phyloP scores from a whole-genome alignment of 495 filamentous ascomycete genomes.

The Podospora pseudopauciseta region DNA sequence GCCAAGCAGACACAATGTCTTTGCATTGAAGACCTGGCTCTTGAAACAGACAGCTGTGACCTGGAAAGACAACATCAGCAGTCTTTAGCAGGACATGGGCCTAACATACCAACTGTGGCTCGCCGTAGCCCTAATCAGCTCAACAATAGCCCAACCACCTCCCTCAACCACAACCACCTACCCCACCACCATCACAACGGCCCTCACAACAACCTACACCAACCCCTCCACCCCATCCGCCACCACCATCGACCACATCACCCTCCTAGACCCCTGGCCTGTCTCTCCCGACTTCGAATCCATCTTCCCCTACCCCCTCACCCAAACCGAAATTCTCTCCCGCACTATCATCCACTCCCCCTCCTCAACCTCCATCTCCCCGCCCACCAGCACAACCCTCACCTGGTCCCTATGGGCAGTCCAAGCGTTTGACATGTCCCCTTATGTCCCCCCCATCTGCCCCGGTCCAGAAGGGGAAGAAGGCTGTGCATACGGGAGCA shows the following conservation, averaged over 20 bases:
- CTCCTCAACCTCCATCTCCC: conserved; percentile 6
- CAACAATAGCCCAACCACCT: neutral
- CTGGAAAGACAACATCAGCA: neutral
- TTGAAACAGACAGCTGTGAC: neutral
- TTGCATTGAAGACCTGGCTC: too few relatives aligned
- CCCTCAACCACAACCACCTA: conserved; percentile 7
- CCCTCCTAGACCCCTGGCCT: conserved; percentile 22
- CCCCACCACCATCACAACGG: conserved; percentile 22
- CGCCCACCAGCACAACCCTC: conserved; percentile 1
- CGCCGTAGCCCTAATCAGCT: neutral
- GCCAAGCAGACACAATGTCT: neutral
- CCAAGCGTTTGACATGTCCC: conserved; percentile 22
- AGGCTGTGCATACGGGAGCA: conserved; percentile 3
- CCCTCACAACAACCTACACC: conserved; percentile 4
- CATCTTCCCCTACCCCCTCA: conserved; percentile 17
- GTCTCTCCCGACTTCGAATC: conserved; percentile 16
- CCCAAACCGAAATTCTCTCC: conserved; percentile 8
- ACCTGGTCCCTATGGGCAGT: conserved; percentile 17
- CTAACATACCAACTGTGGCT: neutral
- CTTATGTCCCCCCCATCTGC: conserved; percentile 30
- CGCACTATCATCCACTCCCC: conserved; percentile 13
- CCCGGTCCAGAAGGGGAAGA: conserved; percentile 27
- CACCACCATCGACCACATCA: conserved; percentile 21
- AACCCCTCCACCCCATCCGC: neutral
- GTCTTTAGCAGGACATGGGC: neutral